Percentiles rank a stretch among this genome's conserved stretches.
phyloP scores from a whole-genome alignment of 2,329 filamentous ascomycete species.

The Plectosphaerella sp. region DNA sequence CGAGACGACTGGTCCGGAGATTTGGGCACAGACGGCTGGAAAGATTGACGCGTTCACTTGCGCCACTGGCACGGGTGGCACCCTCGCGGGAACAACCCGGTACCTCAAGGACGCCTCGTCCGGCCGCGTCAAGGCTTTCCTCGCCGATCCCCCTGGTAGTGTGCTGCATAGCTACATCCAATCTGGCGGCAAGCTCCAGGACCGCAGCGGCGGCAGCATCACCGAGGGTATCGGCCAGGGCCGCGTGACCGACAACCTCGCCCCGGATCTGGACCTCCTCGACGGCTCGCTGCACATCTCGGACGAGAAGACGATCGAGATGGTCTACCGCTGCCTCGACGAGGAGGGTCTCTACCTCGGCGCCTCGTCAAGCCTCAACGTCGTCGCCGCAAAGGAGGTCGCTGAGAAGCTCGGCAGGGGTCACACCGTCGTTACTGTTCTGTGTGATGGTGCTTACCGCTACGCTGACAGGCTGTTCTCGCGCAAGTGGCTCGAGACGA shows the following conservation, averaged over 20 bases:
- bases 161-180: slow-evolving; percentile 90
- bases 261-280: slow-evolving; percentile 75
- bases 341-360: slow-evolving; percentile 95
- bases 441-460: slow-evolving; percentile 95
- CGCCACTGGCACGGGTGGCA: slow-evolving; percentile 88
- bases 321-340: slow-evolving; percentile 95
- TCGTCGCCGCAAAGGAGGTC: slow-evolving; percentile 90
- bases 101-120: slow-evolving; percentile 81
- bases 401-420: slow-evolving; percentile 86
- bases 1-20: slow-evolving; percentile 95
- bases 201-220: slow-evolving; percentile 80
- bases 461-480: slow-evolving; percentile 95
- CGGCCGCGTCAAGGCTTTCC: slow-evolving; percentile 77
- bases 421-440: slow-evolving; percentile 85
- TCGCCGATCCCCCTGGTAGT: slow-evolving; percentile 90
- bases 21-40: slow-evolving; percentile 87
- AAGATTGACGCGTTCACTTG: slow-evolving; percentile 92
- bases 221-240: slow-evolving; percentile 98
- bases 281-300: slow-evolving; percentile 81
- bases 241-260: slow-evolving; percentile 89
- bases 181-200: slow-evolving; percentile 77
- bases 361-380: slow-evolving; percentile 89
- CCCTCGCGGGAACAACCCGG: slow-evolving; percentile 80
- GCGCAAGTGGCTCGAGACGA: slow-evolving; percentile 81
- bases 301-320: slow-evolving; percentile 93